Conservation (phyloP, 306 rosid species). For the Cotoneaster glaucophyllus region DNA sequence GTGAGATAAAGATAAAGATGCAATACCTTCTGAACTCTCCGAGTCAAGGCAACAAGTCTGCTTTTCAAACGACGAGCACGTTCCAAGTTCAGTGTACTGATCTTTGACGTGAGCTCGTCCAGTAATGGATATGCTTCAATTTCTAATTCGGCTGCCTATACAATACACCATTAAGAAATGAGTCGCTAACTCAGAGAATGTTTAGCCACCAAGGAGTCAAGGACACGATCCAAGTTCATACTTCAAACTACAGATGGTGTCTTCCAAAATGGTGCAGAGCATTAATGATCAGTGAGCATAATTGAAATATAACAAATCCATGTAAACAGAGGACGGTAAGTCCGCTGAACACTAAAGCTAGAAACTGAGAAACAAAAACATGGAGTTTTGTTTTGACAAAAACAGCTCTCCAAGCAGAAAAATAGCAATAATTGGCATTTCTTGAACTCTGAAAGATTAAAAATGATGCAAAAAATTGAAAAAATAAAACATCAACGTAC, state of each 20-base stretch:
- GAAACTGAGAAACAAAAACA: background rate
- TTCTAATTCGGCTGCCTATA: slow-evolving; percentile 94
- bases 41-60: slow-evolving; percentile 93
- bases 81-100: slow-evolving; percentile 96
- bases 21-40: slow-evolving; percentile 96
- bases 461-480: background rate
- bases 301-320: background rate
- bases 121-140: slow-evolving; percentile 91
- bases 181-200: slow-evolving; percentile 19
- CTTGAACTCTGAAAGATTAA: background rate
- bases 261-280: background rate
- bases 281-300: background rate
- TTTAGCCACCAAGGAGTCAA: background rate
- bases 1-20: background rate
- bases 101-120: slow-evolving; percentile 93
- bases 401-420: no score
- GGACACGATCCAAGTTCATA: no score
- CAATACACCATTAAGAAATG: slow-evolving; percentile 15
- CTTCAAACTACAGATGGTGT: background rate
- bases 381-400: background rate
- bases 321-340: background rate
- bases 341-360: background rate
- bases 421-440: background rate
- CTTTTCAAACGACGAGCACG: slow-evolving; percentile 97
- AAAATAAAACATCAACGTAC: background rate